Conservation (phyloP, 352 stramenopile genomes). For the Phytopythium sindhum region DNA sequence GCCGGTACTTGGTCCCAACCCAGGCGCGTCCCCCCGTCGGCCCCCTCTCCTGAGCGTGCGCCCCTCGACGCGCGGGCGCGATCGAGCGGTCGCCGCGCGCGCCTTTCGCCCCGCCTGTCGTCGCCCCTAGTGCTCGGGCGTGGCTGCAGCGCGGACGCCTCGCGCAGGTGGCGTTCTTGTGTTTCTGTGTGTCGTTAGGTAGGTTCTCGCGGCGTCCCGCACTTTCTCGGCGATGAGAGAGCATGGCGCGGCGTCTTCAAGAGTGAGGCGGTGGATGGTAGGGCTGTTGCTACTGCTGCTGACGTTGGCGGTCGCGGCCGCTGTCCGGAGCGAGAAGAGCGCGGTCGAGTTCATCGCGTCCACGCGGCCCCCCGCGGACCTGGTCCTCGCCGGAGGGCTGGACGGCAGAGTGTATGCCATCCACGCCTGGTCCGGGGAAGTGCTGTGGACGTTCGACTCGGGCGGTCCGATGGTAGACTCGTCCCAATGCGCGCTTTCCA, state of each 20-base stretch:
- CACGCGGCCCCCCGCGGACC: conserved; percentile 17
- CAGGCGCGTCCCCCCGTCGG: neutral
- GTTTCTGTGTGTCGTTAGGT: neutral
- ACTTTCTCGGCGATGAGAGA: neutral
- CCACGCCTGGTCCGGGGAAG: conserved; percentile 73
- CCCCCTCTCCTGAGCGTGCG: neutral
- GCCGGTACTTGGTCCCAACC: neutral
- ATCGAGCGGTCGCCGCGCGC: neutral
- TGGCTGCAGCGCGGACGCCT: neutral
- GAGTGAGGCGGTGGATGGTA: neutral
- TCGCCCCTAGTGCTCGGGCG: neutral
- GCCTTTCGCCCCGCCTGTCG: neutral
- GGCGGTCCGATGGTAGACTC: conserved; percentile 79
- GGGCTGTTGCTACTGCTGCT: neutral
- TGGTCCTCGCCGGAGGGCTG: conserved; percentile 68
- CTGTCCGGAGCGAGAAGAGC: neutral
- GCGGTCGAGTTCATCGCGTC: neutral
- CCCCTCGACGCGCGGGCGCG: neutral
- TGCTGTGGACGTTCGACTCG: conserved; percentile 82
- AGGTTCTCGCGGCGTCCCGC: neutral
- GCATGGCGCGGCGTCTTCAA: neutral
- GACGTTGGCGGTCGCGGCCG: neutral
- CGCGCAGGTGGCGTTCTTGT: neutral
- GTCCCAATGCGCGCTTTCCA: conserved; percentile 30
- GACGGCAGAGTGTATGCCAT: conserved; percentile 76